These are phyloP conservation scores for Penicillium paradoxum DNA, from an alignment of 495 filamentous ascomycete genomes.

Conservation along the genomic window DNA sequence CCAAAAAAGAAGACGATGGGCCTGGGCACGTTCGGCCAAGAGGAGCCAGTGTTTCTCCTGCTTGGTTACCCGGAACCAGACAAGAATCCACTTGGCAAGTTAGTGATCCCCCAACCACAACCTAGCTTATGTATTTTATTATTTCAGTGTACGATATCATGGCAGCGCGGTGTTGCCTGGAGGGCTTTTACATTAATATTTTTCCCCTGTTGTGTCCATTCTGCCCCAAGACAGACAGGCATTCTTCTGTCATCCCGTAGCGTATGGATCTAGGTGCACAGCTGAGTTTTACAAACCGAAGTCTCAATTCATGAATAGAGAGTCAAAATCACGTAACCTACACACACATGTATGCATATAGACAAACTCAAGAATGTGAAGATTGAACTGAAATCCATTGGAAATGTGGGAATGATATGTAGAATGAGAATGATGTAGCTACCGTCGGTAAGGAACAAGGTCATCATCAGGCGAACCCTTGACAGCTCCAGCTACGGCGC, in stretches of 20 bases:
- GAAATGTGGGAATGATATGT: not conserved
- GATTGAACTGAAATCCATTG: not conserved
- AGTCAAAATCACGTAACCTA: too few relatives aligned
- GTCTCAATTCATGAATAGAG: too few relatives aligned
- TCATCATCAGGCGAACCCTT: slow-evolving; percentile 50
- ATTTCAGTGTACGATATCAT: slow-evolving; percentile 16
- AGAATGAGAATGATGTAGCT: slow-evolving; percentile 41
- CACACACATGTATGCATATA: not conserved
- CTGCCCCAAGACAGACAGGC: too few relatives aligned
- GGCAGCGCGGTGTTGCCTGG: slow-evolving; percentile 3
- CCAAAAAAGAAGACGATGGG: slow-evolving; percentile 61
- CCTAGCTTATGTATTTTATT: slow-evolving; percentile 11
- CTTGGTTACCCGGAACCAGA: slow-evolving; percentile 69
- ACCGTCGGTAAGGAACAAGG: slow-evolving; percentile 59
- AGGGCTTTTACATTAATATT: not conserved
- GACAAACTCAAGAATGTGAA: not conserved
- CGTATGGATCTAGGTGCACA: too few relatives aligned
- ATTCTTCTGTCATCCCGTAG: too few relatives aligned
- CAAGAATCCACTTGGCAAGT: slow-evolving; percentile 76
- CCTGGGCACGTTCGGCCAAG: slow-evolving; percentile 46
- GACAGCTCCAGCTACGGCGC: slow-evolving; percentile 65
- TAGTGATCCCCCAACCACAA: slow-evolving; percentile 37
- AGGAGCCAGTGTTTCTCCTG: slow-evolving; percentile 50
- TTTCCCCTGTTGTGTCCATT: not conserved
- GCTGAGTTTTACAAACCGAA: too few relatives aligned